Percentiles rank a stretch among this genome's conserved stretches.
Conservation (phyloP, 208 protist species). For the Wallacemonas sp. region DNA sequence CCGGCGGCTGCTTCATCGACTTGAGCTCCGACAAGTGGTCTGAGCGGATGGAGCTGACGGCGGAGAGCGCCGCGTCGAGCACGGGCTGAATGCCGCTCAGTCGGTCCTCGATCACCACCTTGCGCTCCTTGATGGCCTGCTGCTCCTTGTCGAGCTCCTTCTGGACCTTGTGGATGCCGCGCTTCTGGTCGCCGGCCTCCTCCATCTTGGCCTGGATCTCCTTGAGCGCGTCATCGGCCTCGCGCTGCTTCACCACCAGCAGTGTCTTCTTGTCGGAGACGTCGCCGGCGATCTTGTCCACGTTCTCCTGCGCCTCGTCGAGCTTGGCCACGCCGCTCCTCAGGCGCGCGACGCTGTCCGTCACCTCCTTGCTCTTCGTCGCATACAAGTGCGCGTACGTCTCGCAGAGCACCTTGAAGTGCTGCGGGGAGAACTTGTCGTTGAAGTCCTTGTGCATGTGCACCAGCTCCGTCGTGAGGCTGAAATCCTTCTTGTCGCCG, state of each 20-base stretch:
- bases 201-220: conserved; percentile 97
- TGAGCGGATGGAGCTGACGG: conserved; percentile 94
- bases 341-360: conserved; percentile 79
- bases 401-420: conserved; percentile 92
- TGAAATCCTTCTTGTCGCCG: conserved; percentile 77
- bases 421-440: conserved; percentile 86
- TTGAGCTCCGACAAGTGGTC: conserved; percentile 97
- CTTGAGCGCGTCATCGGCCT: conserved; percentile 95
- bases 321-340: conserved; percentile 95
- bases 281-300: conserved; percentile 93
- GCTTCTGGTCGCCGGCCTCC: conserved; percentile 91
- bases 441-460: conserved; percentile 78
- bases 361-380: conserved; percentile 74
- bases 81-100: conserved; percentile 95
- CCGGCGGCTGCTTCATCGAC: conserved; percentile 95
- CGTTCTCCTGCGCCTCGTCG: conserved; percentile 93
- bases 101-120: conserved; percentile 93
- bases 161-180: conserved; percentile 94
- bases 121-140: conserved; percentile 79
- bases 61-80: conserved; percentile 92
- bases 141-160: conserved; percentile 94
- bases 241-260: conserved; percentile 93
- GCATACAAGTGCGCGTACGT: conserved; percentile 90
- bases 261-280: conserved; percentile 89
- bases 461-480: conserved; percentile 87